phyloP scores from a whole-genome alignment of 768 basidiomycete genomes.

The Kwoniella botswanensis region DNA sequence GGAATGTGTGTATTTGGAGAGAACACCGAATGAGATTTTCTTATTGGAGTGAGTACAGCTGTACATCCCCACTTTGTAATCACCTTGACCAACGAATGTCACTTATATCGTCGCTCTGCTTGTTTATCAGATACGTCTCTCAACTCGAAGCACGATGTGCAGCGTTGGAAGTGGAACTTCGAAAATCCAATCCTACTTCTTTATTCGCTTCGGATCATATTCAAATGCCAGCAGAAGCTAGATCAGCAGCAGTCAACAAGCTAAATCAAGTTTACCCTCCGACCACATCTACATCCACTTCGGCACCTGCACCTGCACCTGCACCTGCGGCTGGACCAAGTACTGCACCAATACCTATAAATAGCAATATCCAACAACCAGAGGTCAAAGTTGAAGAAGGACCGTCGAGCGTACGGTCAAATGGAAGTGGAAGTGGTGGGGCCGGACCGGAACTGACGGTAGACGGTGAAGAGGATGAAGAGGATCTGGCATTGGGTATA shows the following conservation, averaged over 20 bases:
- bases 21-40: constrained; percentile 48
- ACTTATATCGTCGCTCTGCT: neutral
- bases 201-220: constrained; percentile 31
- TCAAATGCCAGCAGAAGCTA: constrained; percentile 33
- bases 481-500: constrained; percentile 42
- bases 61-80: neutral
- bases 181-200: constrained; percentile 27
- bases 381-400: constrained; percentile 1
- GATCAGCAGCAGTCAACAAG: constrained; percentile 38
- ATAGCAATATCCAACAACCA: neutral
- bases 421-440: constrained; percentile 14
- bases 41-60: constrained; percentile 37
- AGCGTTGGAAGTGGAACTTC: constrained; percentile 38
- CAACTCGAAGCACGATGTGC: constrained; percentile 43
- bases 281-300: neutral
- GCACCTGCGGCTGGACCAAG: neutral
- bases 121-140: constrained; percentile 37
- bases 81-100: neutral
- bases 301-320: neutral
- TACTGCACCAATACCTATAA: constrained; percentile 10
- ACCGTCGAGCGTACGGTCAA: neutral
- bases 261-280: constrained; percentile 40
- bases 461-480: constrained; percentile 30
- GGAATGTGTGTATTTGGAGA: constrained; percentile 43
- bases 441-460: neutral